phyloP scores from a whole-genome alignment of 2,329 filamentous ascomycete species.

The Aspergillus texensis region DNA sequence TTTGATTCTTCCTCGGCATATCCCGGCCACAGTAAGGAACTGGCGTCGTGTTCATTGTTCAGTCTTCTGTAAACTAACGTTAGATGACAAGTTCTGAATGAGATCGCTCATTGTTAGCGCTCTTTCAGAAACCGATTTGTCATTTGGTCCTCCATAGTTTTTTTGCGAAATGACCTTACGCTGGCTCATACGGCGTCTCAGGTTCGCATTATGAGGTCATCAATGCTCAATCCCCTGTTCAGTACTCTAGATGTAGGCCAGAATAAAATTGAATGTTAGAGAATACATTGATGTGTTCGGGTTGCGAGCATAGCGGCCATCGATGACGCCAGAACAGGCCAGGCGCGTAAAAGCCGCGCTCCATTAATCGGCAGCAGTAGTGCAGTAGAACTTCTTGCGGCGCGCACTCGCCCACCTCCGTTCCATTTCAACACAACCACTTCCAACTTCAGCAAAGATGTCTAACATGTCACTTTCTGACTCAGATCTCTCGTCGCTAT shows the following conservation, averaged over 20 bases:
- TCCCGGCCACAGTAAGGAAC: background rate
- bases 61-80: background rate
- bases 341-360: constrained; percentile 39
- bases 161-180: background rate
- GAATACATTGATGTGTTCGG: constrained; percentile 12
- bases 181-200: background rate
- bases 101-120: background rate
- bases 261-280: constrained; percentile 4
- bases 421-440: constrained; percentile 20
- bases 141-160: background rate
- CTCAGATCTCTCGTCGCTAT: constrained; percentile 60
- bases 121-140: background rate
- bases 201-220: background rate
- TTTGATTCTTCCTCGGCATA: background rate
- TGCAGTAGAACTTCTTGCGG: constrained; percentile 30
- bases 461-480: constrained; percentile 54
- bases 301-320: constrained; percentile 26
- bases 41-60: background rate
- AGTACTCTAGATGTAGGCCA: constrained; percentile 7
- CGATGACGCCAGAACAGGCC: constrained; percentile 27
- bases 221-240: background rate
- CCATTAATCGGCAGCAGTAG: constrained; percentile 27
- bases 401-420: constrained; percentile 23
- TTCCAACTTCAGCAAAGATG: constrained; percentile 35
- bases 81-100: background rate